Evolutionary conservation across 805 yeast species (phyloP), one percentile per base, ranked within the genome.

Genomic region (Spathaspora girioi): DNA sequence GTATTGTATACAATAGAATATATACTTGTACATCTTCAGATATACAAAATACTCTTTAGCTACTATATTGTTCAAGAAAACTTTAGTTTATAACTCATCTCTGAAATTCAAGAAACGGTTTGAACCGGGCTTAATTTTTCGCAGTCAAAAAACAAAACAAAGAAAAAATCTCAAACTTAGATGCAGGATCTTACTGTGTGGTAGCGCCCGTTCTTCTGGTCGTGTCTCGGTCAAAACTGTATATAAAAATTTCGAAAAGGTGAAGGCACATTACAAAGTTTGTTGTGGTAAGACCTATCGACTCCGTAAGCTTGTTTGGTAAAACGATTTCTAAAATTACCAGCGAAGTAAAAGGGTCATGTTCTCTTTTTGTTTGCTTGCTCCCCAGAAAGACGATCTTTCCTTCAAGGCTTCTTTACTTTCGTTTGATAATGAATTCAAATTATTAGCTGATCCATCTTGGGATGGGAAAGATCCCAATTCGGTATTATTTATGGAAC

Each of bases 361-460:
- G 78, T 72, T 73, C 59, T 62, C 71, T 17, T 71, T 70, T 55
- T 61, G 74, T 14, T 54, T 72, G 31, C 52, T 73, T 38, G 60
- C 69, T 26, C 68, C 70, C n/a, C 54, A 54, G 27, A 60, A 60
- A 15, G 64, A 58, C 18, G 64, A 61, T 45, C 56, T 53, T 38
- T 64, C 75, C 29, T 66, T 67, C 55, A 59, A 71, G 51, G 84
- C 85, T 1, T 73, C 84, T 11, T 55, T 84, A 20, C 59, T 87
- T 20, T 73, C 78, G 15, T 82, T 87, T 60, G 90, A 85, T 45
- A 66, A 68, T 26, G 77, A 75, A 26, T 61, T 83, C 26, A 77
- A 76, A 31, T 72, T 86, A 2, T 62, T 86, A 45, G 84, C 89
- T 0, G 94, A 87, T 58, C 92, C 92, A 0, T 82, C 85, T 2